A percentile compares a stretch with the other conserved stretches of the same genome.
These are phyloP conservation scores for Leishmania amazonensis DNA, from an alignment of 208 protist species.

Conservation along the genomic window DNA sequence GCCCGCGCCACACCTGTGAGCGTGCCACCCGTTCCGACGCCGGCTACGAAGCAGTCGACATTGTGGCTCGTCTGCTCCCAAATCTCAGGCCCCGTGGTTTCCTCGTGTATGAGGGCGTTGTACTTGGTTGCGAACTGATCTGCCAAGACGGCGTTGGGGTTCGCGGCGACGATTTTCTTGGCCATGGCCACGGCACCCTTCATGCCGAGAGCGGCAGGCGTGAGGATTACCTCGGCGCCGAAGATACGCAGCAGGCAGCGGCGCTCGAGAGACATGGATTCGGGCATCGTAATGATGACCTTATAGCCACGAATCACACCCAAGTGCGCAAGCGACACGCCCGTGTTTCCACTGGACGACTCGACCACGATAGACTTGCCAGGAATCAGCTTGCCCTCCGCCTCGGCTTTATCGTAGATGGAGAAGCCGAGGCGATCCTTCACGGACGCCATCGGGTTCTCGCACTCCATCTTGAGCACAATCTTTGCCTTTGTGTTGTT, in stretches of 20 bases:
- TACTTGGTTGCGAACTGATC: slow-evolving; percentile 89
- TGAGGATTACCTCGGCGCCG: slow-evolving; percentile 89
- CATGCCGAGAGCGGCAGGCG: slow-evolving; percentile 88
- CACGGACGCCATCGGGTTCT: slow-evolving; percentile 85
- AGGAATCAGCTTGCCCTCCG: slow-evolving; percentile 74
- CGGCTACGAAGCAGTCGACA: slow-evolving; percentile 86
- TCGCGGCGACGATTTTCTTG: slow-evolving; percentile 70
- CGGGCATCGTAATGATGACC: slow-evolving; percentile 92
- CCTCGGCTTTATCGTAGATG: slow-evolving; percentile 85
- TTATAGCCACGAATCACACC: slow-evolving; percentile 84
- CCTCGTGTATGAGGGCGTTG: slow-evolving; percentile 89
- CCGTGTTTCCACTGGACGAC: slow-evolving; percentile 91
- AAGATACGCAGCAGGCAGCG: slow-evolving; percentile 84
- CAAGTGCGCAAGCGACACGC: slow-evolving; percentile 84
- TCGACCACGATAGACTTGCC: slow-evolving; percentile 89
- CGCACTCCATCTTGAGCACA: slow-evolving; percentile 85
- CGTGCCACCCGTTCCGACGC: slow-evolving; percentile 91
- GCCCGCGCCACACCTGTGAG: slow-evolving; percentile 75
- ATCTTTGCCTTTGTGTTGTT: slow-evolving; percentile 81
- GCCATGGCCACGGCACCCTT: slow-evolving; percentile 86
- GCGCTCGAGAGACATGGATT: slow-evolving; percentile 91
- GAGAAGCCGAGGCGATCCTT: slow-evolving; percentile 88
- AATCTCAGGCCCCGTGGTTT: slow-evolving; percentile 93
- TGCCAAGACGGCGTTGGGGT: slow-evolving; percentile 76
- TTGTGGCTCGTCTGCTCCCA: slow-evolving; percentile 76